These are phyloP conservation scores for Dissophora ornata DNA, from an alignment of 192 early-diverging fungal genomes.

Conservation along the genomic window DNA sequence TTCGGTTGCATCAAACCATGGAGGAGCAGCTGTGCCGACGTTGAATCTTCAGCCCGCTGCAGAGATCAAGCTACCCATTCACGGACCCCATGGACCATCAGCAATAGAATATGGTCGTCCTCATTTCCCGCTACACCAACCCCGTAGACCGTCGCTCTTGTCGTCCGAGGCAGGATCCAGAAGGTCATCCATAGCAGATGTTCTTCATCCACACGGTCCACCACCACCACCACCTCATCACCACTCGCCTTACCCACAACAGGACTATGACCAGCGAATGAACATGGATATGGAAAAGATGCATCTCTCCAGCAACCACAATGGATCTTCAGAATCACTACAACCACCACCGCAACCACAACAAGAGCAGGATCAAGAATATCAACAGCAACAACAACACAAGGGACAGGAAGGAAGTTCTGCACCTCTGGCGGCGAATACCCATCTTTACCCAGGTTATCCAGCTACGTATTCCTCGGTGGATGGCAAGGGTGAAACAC, in stretches of 20 bases:
- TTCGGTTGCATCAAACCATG: conserved; percentile 18
- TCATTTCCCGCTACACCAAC: conserved; percentile 34
- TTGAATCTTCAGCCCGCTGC: conserved; percentile 30
- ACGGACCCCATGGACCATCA: conserved; percentile 5
- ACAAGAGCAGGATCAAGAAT: conserved; percentile 18
- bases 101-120: conserved; percentile 22
- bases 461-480: not conserved
- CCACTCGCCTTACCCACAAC: not conserved
- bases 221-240: not conserved
- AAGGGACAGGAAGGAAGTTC: conserved; percentile 23
- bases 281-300: conserved; percentile 44
- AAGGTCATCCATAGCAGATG: conserved; percentile 33
- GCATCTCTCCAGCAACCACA: conserved; percentile 27
- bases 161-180: conserved; percentile 21
- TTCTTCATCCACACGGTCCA: conserved; percentile 14
- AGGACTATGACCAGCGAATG: conserved; percentile 41
- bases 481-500: conserved; percentile 56
- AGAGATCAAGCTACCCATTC: conserved; percentile 33
- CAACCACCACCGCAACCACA: conserved; percentile 7
- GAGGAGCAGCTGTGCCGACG: conserved; percentile 14
- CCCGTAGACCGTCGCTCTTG: conserved; percentile 28
- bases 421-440: conserved; percentile 15
- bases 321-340: conserved; percentile 19
- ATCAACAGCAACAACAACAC: conserved; percentile 8
- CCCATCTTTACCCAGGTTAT: conserved; percentile 50